These are phyloP conservation scores for Exophiala dermatitidis DNA, from an alignment of 2,329 filamentous ascomycete genomes.

Conservation along the genomic window DNA sequence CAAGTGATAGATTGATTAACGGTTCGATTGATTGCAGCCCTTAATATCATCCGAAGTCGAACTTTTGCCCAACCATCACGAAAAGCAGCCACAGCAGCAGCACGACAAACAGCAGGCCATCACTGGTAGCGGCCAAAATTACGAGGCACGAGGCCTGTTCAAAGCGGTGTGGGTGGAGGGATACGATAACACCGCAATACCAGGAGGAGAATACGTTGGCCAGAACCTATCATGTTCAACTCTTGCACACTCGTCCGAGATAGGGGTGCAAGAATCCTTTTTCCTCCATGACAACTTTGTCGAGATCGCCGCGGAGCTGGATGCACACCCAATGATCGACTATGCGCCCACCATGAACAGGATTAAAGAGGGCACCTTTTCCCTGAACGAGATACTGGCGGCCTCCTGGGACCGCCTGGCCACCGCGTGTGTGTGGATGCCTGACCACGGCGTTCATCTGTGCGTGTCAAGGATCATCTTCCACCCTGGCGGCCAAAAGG, in stretches of 20 bases:
- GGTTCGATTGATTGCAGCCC: not conserved
- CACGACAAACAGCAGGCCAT: too few species aligned
- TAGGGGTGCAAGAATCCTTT: slow-evolving; percentile 15
- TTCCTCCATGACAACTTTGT: slow-evolving; percentile 26
- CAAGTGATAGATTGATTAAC: too few species aligned
- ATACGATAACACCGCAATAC: slow-evolving; percentile 4
- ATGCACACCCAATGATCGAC: slow-evolving; percentile 10
- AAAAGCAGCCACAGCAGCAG: not conserved
- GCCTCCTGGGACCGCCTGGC: slow-evolving; percentile 13
- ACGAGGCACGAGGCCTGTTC: slow-evolving; percentile 5
- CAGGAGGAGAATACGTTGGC: slow-evolving; percentile 4
- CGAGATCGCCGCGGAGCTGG: slow-evolving; percentile 6
- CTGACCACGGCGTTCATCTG: slow-evolving; percentile 12
- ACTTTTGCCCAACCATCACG: not conserved
- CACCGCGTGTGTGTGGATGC: slow-evolving; percentile 16
- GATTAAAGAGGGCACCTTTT: not conserved
- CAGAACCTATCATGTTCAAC: slow-evolving; percentile 5
- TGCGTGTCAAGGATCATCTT: slow-evolving; percentile 16
- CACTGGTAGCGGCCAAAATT: not conserved
- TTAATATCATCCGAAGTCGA: not conserved
- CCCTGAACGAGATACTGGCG: slow-evolving; percentile 1
- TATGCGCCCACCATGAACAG: slow-evolving; percentile 1
- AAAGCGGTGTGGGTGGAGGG: not conserved
- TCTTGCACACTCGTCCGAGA: slow-evolving; percentile 1
- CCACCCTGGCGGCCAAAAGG: slow-evolving; percentile 10